phyloP scores from a whole-genome alignment of 306 rosid species.

The Prunus mume region DNA sequence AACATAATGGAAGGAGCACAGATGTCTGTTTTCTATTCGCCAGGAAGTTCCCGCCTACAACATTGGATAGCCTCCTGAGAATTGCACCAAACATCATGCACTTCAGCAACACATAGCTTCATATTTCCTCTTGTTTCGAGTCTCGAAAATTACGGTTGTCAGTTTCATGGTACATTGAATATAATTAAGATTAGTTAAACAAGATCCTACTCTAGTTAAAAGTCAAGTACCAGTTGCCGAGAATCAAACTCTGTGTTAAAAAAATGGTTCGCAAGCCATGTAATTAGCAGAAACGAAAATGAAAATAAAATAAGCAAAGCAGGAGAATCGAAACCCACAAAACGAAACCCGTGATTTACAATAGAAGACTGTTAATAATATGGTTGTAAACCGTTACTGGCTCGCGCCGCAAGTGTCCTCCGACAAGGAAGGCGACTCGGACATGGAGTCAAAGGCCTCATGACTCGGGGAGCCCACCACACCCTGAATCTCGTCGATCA shows the following conservation, averaged over 20 bases:
- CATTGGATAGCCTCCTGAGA: constrained; percentile 14
- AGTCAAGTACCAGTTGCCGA: too few species aligned
- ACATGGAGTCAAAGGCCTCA: constrained; percentile 49
- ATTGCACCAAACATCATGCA: neutral
- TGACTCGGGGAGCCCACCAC: constrained; percentile 46
- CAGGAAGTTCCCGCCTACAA: constrained; percentile 21
- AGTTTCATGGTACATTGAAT: neutral
- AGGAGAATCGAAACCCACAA: neutral
- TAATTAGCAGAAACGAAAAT: neutral
- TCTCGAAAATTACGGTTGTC: neutral
- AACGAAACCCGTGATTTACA: constrained; percentile 35
- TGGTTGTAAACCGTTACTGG: constrained; percentile 20
- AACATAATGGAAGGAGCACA: constrained; percentile 3
- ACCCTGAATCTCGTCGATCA: constrained; percentile 78
- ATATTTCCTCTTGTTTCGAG: neutral
- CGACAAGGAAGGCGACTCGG: constrained; percentile 53
- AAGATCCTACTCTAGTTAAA: neutral
- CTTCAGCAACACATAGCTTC: neutral
- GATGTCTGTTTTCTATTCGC: constrained; percentile 29
- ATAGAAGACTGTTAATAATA: neutral
- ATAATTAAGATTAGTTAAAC: neutral
- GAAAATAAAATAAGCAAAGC: neutral
- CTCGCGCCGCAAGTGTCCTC: constrained; percentile 56
- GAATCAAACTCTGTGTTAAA: neutral
- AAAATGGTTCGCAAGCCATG: neutral